Base-by-base conservation (phyloP, 1,284 basidiomycete species). In the Anthracocystis walkeri region DNA sequence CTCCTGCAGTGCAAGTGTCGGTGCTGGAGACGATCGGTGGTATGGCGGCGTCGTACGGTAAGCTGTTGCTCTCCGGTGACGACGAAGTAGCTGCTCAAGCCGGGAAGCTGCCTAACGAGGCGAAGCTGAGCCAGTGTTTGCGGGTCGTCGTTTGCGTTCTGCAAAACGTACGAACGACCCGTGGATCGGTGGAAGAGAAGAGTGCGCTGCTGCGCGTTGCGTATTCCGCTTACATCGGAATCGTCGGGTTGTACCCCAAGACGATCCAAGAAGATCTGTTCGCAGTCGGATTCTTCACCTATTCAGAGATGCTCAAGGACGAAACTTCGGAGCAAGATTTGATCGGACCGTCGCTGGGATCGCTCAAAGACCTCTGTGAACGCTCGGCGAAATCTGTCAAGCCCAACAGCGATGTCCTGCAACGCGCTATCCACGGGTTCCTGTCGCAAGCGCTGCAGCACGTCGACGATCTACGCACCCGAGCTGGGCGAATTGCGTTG, bases 391-490 rank as follows among this genome's bases (percentile, higher is more conserved):
- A 83, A 75, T 72, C 82, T 77, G 55, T 73, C 45, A 62, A 58
- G 35, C 84, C 57, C 16, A 70, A 58, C 46, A 80, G 79, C 57
- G 75, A 75, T 12, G 89, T 89, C 20, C 61, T 86, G 20, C 80
- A 78, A n/a, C 75, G 80, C 18, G 87, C 93, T 5, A 86, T 97
- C 0, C 94, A 98, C 81, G 94, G 93, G 7, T 87, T 97, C 40
- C 86, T 98, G 11, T 95, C 93, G 0, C 89, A 91, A 1, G 94
- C 93, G 82, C 86, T 99, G 41, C 87, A 91, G 57, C 93, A 95
- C 80, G 89, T 97, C 23, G 94, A 97, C 77, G 93, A 92, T 72
- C 93, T 97, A 91, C 90, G 77, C 21, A 65, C 75, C 18, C 74
- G 82, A 50, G 89, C 91, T 65, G 95, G 95, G 4, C 80, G 88